Evolutionary conservation across 1,284 basidiomycete species (phyloP), one percentile per base, ranked within the genome.

Genomic region (Microbotryum lychnidis-dioicae): DNA sequence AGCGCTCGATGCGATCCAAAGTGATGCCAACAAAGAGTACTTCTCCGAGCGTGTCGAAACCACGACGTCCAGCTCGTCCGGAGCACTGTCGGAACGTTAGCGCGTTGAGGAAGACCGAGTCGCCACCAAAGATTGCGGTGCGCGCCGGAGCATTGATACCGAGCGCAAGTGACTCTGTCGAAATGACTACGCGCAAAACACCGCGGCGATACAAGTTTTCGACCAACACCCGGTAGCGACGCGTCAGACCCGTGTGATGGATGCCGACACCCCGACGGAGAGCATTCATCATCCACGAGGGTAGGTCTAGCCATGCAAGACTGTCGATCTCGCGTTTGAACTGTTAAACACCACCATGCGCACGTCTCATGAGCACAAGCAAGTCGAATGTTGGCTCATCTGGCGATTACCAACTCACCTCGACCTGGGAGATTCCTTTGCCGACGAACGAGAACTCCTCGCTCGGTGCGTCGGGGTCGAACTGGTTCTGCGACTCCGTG

Each of bases 81-180:
- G 84, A 80, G 63, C 84, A 85, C 78, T 87, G 85, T 20, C 84
- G 82, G 70, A 83, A 87, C 79, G 81, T 83, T 16, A 86, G 77
- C 0, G 84, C 82, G 6, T 84, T 86, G 49, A 87, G 70, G 69
- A 69, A 83, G 6, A 84, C 81, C 0, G 84, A 86, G 72, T 87
- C 85, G 0, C 82, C 84, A 60, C 80, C 82, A 70, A 87, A 87
- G 10, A 86, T 79, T 1, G 81, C 78, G 0, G 85, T 84, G 67
- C 80, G 84, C 0, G 83, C 79, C 0, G 85, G 85, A 0, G 84
- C 84, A 68, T 87, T 87, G 71, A 87, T 87, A 62, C 86, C 85
- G 12, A 87, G 75, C 2, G 86, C 85, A 56, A 87, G 76, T 5
- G 85, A 85, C 14, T 81, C 84, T 50, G 85, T 86, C 9, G 84